Evolutionary conservation across 116 monocot species (phyloP).

Genomic region (Posidonia oceanica): DNA sequence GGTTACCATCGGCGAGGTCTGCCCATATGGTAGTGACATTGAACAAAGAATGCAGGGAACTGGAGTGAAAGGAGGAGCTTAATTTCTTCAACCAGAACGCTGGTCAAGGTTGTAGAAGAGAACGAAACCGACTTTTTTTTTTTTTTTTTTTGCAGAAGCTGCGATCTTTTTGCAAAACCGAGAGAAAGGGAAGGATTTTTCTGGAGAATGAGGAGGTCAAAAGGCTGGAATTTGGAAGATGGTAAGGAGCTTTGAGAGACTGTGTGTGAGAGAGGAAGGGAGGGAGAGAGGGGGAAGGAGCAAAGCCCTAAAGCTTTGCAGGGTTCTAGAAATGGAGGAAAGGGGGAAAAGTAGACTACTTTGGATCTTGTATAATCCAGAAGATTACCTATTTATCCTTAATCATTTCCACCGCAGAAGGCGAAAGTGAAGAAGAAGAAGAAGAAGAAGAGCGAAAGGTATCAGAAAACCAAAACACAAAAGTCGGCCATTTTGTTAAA

Average conservation of each 20-base stretch:
- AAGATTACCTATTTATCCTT: background rate
- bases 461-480: no score
- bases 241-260: background rate
- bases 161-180: no score
- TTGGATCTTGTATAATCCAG: background rate
- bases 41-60: no score
- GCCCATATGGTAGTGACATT: slow-evolving; percentile 12
- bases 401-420: background rate
- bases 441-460: background rate
- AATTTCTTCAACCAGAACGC: no score
- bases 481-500: no score
- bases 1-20: slow-evolving; percentile 9
- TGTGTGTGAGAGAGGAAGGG: background rate
- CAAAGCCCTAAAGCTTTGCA: slow-evolving; percentile 1
- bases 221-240: background rate
- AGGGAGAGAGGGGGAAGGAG: background rate
- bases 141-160: no score
- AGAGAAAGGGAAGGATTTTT: no score
- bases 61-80: no score
- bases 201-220: no score
- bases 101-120: no score
- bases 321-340: background rate
- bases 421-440: background rate
- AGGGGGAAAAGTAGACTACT: background rate
- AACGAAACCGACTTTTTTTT: no score